Conservation (phyloP, 2,329 filamentous ascomycete genomes). For the Dendrostoma leiphaemia region DNA sequence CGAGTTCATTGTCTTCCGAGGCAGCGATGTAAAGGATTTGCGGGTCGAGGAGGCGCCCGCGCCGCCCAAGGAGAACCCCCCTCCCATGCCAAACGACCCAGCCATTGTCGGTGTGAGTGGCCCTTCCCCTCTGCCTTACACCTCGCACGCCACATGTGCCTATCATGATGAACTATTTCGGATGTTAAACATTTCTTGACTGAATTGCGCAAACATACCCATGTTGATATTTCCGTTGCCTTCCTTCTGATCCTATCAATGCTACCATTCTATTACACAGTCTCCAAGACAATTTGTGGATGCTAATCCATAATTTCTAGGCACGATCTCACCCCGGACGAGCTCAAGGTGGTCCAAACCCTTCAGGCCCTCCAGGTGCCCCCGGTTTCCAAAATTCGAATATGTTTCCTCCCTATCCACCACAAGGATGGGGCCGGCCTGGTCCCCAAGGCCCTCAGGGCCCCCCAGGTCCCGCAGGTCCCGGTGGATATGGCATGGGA, state of each 20-base stretch:
- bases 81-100: constrained; percentile 86
- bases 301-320: constrained; percentile 32
- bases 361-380: constrained; percentile 22
- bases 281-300: constrained; percentile 15
- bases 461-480: constrained; percentile 30
- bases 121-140: constrained; percentile 10
- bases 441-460: constrained; percentile 26
- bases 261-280: constrained; percentile 21
- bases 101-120: constrained; percentile 96
- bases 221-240: constrained; percentile 99
- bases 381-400: constrained; percentile 26
- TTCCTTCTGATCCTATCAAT: constrained; percentile 84
- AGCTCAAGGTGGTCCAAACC: constrained; percentile 13
- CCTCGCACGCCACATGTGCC: constrained; percentile 21
- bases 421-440: constrained; percentile 29
- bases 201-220: constrained; percentile 87
- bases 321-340: constrained; percentile 35
- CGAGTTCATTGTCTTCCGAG: constrained; percentile 98
- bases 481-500: constrained; percentile 58
- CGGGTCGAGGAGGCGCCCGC: constrained; percentile 83
- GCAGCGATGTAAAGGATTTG: constrained; percentile 97
- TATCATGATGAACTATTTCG: constrained; percentile 90
- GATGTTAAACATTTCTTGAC: constrained; percentile 87
- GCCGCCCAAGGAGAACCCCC: constrained; percentile 69
- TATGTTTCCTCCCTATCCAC: constrained; percentile 27